Base-by-base conservation (phyloP, 306 rosid genomes). In the Pyrus betulifolia region DNA sequence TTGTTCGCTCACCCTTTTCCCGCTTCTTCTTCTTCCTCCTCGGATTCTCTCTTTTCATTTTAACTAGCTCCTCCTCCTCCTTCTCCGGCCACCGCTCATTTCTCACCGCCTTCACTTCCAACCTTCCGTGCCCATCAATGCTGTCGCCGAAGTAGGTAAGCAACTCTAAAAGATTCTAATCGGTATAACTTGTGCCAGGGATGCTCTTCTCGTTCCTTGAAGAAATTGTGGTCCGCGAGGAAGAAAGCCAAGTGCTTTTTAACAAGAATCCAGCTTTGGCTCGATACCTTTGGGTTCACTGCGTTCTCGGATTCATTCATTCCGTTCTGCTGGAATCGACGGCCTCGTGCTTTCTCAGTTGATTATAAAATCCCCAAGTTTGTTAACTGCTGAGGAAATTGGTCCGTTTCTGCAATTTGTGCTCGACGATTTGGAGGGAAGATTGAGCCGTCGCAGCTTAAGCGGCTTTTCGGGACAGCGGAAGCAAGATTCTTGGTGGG, bases 241-340 rank as follows among this genome's bases (percentile, higher is more conserved):
- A 74, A 46, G 90, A 89, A 79, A 63, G 76, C 1, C 74, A 79
- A 68, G 7, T 52, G 7, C 76, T 93, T 55, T 69, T 90, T 58
- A 71, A 21, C 54, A 86, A 87, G 78, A 74, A 83, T 51, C 84
- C 88, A 18, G 78, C 77, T 38, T 69, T 93, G 25, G 31, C 76
- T 74, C 72, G 51, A 18, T 75, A 0, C 59, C 86, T 21, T 19
- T 86, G 31, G 86, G 87, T 63, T 71, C 85, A 11, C 38, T 90
- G 35, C 88, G 83, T 3, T 69, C 69, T 82, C 86, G 92, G 44
- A 31, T 90, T 75, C 78, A 15, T 54, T 80, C 78, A 35, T 85
- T 93, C 19, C 83, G 42, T 17, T 87, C 91, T 4, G 63, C 86
- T 13, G 91, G 88, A 67, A 71, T 93, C 23, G 88, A 87, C 70